Evolutionary conservation across 1,139 yeast species (phyloP), one percentile per base, ranked within the genome.

Genomic region (Pichia sp.): DNA sequence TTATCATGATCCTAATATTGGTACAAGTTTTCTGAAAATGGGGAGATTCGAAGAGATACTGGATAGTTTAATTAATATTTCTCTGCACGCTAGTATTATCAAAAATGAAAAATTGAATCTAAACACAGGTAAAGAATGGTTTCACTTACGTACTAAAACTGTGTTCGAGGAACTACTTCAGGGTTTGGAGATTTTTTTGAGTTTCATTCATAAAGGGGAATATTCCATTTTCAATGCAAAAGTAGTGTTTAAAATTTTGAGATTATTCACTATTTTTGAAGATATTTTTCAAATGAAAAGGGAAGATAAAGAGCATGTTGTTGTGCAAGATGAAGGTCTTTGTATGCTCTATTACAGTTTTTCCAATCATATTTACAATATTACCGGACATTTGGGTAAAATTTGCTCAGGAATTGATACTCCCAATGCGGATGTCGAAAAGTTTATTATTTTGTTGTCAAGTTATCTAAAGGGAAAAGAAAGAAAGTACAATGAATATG

Each of bases 281-380:
- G 79, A 80, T 16, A 74, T 73, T 40, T 75, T 76, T 69, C 67
- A 72, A 27, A 61, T 81, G 36, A 65, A 61, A 44, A 69, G 87
- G 48, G 80, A 80, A 52, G 69, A 68, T 41, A 92, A 88, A 16
- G 83, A 79, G 6, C 92, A 84, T 63, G 85, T 82, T 27, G 75
- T 75, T 45, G 39, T 11, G n/a, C 67, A 67, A 43, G 87, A 82
- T 55, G 64, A 68, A 37, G 64, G 66, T 38, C 73, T 72, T 48
- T 79, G 69, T 55, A 66, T 67, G n/a, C 62, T 71, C 5, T 80
- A 75, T 33, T 56, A 51, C 36, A 46, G 50, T 11, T 36, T 50
- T 45, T 73, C 79, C 0, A 63, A 72, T 2, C 72, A 75, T 4
- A 56, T 79, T 9, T 67, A 77, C 41, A 67, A 65, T 23, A 65